A percentile compares a stretch with the other conserved stretches of the same genome.
These are phyloP conservation scores for Penicillium griseofulvum DNA, from an alignment of 2,329 filamentous ascomycete genomes.

Conservation along the genomic window DNA sequence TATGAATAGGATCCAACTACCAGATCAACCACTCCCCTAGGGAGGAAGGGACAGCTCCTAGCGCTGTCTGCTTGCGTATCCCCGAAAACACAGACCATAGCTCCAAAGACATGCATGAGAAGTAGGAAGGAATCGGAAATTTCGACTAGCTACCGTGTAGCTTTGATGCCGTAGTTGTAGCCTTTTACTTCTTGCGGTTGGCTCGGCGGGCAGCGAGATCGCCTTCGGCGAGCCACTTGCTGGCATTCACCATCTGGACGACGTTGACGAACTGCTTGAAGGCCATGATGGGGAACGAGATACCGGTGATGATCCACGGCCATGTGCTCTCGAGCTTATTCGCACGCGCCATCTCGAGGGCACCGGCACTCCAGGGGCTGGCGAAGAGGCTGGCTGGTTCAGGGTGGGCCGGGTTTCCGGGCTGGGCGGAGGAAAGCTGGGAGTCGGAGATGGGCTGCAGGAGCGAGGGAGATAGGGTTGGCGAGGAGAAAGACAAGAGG, in stretches of 20 bases:
- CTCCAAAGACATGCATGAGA: constrained; percentile 34
- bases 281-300: constrained; percentile 83
- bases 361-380: constrained; percentile 86
- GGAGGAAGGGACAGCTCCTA: constrained; percentile 5
- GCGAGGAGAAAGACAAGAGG: constrained; percentile 93
- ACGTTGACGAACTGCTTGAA: constrained; percentile 93
- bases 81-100: constrained; percentile 27
- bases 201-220: constrained; percentile 57
- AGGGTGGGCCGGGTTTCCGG: constrained; percentile 66
- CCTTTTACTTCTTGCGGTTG: constrained; percentile 50
- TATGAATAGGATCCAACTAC: constrained; percentile 18
- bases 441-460: constrained; percentile 59
- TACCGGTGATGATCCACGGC: constrained; percentile 75
- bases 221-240: constrained; percentile 88
- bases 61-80: constrained; percentile 7
- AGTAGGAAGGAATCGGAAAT: constrained; percentile 15
- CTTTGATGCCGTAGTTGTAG: not conserved
- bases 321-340: constrained; percentile 83
- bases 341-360: constrained; percentile 85
- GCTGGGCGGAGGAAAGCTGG: constrained; percentile 55
- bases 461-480: constrained; percentile 81
- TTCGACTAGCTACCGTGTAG: not conserved
- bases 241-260: constrained; percentile 89
- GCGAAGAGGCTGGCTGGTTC: constrained; percentile 74
- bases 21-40: constrained; percentile 16